A percentile compares a stretch with the other conserved stretches of the same genome.
These are phyloP conservation scores for Solanum bulbocastanum DNA, from an alignment of 257 asterid species.

Conservation along the genomic window DNA sequence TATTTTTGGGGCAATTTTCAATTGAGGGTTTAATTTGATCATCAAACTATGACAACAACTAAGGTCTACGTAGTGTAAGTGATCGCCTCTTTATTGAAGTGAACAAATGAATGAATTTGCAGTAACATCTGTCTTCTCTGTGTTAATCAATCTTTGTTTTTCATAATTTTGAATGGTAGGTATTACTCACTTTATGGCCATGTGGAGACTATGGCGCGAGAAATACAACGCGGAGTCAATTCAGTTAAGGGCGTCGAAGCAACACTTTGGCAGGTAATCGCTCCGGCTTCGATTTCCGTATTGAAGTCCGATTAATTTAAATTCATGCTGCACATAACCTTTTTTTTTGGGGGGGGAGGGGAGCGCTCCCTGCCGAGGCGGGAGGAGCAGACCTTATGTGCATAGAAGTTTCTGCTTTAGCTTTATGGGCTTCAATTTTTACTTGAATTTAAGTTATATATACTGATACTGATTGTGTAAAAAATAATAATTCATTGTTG, in stretches of 20 bases:
- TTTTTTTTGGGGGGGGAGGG: neutral
- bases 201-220: slow-evolving; percentile 81
- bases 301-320: neutral
- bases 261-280: slow-evolving; percentile 68
- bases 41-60: slow-evolving; percentile 32
- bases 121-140: neutral
- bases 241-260: slow-evolving; percentile 75
- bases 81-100: neutral
- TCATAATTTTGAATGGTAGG: slow-evolving; percentile 14
- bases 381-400: neutral
- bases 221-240: slow-evolving; percentile 65
- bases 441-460: neutral
- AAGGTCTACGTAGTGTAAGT: slow-evolving; percentile 75
- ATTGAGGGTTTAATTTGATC: neutral
- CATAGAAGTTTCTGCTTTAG: neutral
- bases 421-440: neutral
- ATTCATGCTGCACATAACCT: accelerated
- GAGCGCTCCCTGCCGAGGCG: neutral
- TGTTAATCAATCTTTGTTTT: neutral
- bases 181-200: slow-evolving; percentile 81
- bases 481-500: neutral
- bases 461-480: neutral
- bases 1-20: neutral
- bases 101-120: neutral
- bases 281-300: neutral